Conservation (phyloP, 495 filamentous ascomycete genomes). For the Gamarada debralockiae region DNA sequence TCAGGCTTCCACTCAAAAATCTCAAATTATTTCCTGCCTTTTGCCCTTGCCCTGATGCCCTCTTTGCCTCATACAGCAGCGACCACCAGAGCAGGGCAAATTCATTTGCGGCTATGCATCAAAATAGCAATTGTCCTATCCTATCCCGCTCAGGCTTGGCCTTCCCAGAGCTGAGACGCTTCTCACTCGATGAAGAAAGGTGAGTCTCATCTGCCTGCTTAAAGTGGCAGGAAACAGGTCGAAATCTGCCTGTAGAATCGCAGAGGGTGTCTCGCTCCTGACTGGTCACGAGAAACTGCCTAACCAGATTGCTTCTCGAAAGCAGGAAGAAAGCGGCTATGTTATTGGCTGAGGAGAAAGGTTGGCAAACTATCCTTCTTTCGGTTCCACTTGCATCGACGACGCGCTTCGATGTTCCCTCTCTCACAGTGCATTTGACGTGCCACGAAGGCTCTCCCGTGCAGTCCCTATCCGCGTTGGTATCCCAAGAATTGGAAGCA, state of each 20-base stretch:
- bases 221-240: constrained; percentile 14
- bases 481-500: no score
- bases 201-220: constrained; percentile 12
- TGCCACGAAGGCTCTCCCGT: no score
- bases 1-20: no score
- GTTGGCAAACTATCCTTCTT: constrained; percentile 4
- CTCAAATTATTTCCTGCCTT: no score
- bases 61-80: no score
- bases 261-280: constrained; percentile 8
- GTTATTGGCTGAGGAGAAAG: constrained; percentile 4
- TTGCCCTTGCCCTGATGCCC: no score
- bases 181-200: constrained; percentile 1
- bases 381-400: constrained; percentile 9
- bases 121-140: not conserved
- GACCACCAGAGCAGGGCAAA: not conserved
- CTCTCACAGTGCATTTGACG: no score
- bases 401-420: no score
- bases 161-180: constrained; percentile 12
- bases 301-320: constrained; percentile 13
- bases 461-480: no score
- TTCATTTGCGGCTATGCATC: not conserved
- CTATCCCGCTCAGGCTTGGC: not conserved
- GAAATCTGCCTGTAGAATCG: constrained; percentile 13
- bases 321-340: constrained; percentile 5
- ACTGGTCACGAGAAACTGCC: constrained; percentile 18